These are phyloP conservation scores for Backusella circina DNA, from an alignment of 192 early-diverging fungal species.

Conservation along the genomic window DNA sequence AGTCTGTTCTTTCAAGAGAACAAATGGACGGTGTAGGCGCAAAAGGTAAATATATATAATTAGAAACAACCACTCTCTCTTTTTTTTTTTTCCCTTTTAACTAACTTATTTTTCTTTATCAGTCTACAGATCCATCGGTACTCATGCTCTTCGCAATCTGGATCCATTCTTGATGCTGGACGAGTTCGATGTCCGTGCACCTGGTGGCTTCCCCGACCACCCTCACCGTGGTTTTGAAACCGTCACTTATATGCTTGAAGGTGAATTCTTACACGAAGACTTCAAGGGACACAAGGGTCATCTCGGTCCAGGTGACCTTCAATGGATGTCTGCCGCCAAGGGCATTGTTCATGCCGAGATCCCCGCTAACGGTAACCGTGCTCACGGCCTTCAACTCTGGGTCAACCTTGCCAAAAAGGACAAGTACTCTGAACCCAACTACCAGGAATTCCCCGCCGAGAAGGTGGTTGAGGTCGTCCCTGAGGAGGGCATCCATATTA, in stretches of 20 bases:
- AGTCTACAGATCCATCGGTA: constrained; percentile 77
- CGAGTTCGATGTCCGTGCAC: constrained; percentile 41
- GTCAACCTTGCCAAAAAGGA: constrained; percentile 66
- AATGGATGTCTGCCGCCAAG: constrained; percentile 61
- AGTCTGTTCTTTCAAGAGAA: constrained; percentile 43
- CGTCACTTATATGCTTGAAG: constrained; percentile 67
- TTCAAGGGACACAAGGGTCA: constrained; percentile 69
- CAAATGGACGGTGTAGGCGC: constrained; percentile 82
- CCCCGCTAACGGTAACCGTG: constrained; percentile 38
- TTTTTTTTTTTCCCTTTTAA: not conserved
- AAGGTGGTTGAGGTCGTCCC: constrained; percentile 61
- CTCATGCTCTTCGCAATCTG: constrained; percentile 58
- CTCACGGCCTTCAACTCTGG: constrained; percentile 71
- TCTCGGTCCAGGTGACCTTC: constrained; percentile 60
- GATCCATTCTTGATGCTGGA: constrained; percentile 95
- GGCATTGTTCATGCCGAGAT: constrained; percentile 73
- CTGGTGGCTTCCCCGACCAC: constrained; percentile 58
- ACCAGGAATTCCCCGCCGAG: constrained; percentile 52
- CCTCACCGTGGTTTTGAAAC: constrained; percentile 84
- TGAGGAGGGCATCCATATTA: constrained; percentile 55
- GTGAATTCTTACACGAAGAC: constrained; percentile 72
- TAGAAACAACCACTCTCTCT: not conserved
- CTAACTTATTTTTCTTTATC: not conserved
- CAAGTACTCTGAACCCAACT: no score
- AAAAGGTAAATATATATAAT: constrained; percentile 15